A percentile compares a stretch with the other conserved stretches of the same genome.
Evolutionary conservation across 352 stramenopile genomes (phyloP).

Genomic region (Phytophthora ramorum): DNA sequence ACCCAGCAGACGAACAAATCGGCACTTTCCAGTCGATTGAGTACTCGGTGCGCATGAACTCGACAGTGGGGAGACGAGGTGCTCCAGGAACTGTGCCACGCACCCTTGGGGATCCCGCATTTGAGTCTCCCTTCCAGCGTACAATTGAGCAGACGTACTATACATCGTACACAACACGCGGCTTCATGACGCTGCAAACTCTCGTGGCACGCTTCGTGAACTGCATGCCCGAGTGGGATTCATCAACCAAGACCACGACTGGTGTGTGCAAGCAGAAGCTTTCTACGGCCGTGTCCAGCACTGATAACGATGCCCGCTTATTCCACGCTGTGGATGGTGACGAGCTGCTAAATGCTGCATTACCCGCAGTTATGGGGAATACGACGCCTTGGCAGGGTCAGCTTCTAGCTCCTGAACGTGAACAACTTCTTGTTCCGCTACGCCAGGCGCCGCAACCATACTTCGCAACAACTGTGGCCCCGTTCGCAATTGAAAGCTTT

Average conservation of each 20-base stretch:
- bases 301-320: constrained; percentile 28
- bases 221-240: constrained; percentile 62
- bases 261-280: constrained; percentile 51
- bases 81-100: constrained; percentile 39
- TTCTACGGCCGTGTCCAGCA: constrained; percentile 36
- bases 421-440: constrained; percentile 47
- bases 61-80: constrained; percentile 39
- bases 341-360: constrained; percentile 32
- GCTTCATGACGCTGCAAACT: constrained; percentile 80
- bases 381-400: neutral
- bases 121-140: constrained; percentile 55
- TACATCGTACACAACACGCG: constrained; percentile 42
- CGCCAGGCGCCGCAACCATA: constrained; percentile 56
- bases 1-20: constrained; percentile 47
- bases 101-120: constrained; percentile 55
- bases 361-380: constrained; percentile 17
- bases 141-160: constrained; percentile 51
- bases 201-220: constrained; percentile 62
- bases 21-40: constrained; percentile 57
- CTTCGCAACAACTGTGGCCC: constrained; percentile 39
- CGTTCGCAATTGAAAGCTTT: constrained; percentile 60
- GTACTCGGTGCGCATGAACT: constrained; percentile 74
- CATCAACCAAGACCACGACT: constrained; percentile 40
- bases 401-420: constrained; percentile 9
- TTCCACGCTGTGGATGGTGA: constrained; percentile 42